Evolutionary conservation across 2,329 filamentous ascomycete genomes (phyloP).

Genomic region (Lizonia empirigonia): DNA sequence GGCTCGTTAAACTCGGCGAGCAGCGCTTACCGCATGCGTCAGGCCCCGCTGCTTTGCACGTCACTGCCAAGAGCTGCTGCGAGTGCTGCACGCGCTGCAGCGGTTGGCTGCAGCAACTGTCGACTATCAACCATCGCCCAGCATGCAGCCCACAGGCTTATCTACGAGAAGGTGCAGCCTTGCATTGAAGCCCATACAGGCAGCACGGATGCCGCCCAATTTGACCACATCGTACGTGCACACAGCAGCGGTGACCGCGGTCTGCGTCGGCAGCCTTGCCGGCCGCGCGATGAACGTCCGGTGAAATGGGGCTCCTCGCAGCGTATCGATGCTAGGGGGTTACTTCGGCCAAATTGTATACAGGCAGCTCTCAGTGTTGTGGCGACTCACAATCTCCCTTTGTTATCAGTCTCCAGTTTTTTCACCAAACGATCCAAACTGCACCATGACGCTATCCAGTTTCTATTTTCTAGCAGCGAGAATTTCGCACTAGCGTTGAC

Average conservation of each 20-base stretch:
- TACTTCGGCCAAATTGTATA: constrained; percentile 26
- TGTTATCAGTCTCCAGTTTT: constrained; percentile 34
- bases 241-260: constrained; percentile 20
- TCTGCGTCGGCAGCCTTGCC: constrained; percentile 26
- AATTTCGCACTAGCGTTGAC: constrained; percentile 28
- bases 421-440: constrained; percentile 23
- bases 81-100: constrained; percentile 8
- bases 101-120: constrained; percentile 19
- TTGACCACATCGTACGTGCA: neutral
- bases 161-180: constrained; percentile 4
- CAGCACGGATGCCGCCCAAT: constrained; percentile 6
- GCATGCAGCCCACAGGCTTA: constrained; percentile 13
- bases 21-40: constrained; percentile 18
- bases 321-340: constrained; percentile 10
- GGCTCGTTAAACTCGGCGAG: constrained; percentile 24
- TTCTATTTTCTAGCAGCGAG: constrained; percentile 35
- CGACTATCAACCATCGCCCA: too few species aligned
- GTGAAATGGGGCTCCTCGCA: constrained; percentile 28
- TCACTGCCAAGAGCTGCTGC: constrained; percentile 21
- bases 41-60: constrained; percentile 21
- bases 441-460: constrained; percentile 36
- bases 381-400: constrained; percentile 28
- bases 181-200: constrained; percentile 10
- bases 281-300: constrained; percentile 30
- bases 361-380: constrained; percentile 22